A percentile compares a stretch with the other conserved stretches of the same genome.
Conservation (phyloP, 1,284 basidiomycete genomes). For the Papiliotrema terrestris region DNA sequence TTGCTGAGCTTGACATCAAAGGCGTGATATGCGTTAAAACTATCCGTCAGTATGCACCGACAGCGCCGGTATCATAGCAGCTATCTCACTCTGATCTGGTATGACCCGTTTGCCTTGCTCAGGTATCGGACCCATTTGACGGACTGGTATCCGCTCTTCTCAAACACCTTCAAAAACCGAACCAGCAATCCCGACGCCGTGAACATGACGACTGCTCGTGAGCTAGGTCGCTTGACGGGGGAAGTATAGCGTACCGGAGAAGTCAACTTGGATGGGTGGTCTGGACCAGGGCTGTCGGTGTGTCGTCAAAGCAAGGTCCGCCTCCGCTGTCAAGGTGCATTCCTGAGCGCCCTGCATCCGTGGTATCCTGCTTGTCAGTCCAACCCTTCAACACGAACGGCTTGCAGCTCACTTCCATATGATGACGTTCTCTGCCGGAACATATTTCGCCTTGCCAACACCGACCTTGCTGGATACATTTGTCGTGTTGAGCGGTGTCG, state of each 20-base stretch:
- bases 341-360: conserved; percentile 91
- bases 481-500: conserved; percentile 91
- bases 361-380: conserved; percentile 62
- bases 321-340: conserved; percentile 77
- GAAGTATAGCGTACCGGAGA: conserved; percentile 51
- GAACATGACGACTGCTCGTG: conserved; percentile 86
- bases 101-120: conserved; percentile 43
- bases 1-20: neutral
- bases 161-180: conserved; percentile 96
- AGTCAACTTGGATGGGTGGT: conserved; percentile 96
- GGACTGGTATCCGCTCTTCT: conserved; percentile 88
- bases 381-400: neutral
- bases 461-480: conserved; percentile 85
- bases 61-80: neutral
- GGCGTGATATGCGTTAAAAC: neutral
- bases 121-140: conserved; percentile 79
- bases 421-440: conserved; percentile 89
- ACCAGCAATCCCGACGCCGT: conserved; percentile 94
- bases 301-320: conserved; percentile 79
- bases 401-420: conserved; percentile 83
- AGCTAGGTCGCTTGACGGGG: neutral
- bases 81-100: conserved; percentile 41
- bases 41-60: neutral
- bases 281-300: conserved; percentile 91
- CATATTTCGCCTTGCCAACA: conserved; percentile 94